A percentile compares a stretch with the other conserved stretches of the same genome.
These are phyloP conservation scores for Pseudonitzschia multiseries DNA, from an alignment of 108 stramenopile species.

Conservation along the genomic window DNA sequence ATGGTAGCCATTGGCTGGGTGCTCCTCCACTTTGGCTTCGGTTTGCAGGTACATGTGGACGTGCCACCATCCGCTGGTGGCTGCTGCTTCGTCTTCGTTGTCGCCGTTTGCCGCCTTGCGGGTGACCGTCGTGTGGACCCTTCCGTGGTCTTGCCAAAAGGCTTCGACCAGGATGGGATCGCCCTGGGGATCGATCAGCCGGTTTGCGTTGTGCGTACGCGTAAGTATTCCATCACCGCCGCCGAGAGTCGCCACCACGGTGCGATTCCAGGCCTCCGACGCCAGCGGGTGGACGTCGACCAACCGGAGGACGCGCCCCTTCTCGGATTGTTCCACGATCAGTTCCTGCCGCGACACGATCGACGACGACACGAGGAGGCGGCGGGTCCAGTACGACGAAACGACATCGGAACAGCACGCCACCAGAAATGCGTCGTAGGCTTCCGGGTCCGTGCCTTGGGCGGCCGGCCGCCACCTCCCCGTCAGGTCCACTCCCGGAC, in stretches of 20 bases:
- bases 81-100: too few relatives aligned
- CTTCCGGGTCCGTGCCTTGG: too few relatives aligned
- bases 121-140: neutral
- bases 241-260: neutral
- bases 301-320: neutral
- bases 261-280: slow-evolving; percentile 6
- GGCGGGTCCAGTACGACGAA: slow-evolving; percentile 7
- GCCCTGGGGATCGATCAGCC: neutral
- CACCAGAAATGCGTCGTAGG: neutral
- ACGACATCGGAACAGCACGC: neutral
- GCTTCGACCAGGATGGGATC: neutral
- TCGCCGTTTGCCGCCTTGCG: neutral
- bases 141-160: slow-evolving; percentile 3
- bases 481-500: neutral
- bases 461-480: neutral
- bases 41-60: neutral
- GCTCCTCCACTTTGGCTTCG: neutral
- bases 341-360: slow-evolving; percentile 5
- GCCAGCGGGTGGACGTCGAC: slow-evolving; percentile 16
- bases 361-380: neutral
- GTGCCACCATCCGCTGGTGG: neutral
- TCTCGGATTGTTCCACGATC: neutral
- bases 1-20: neutral
- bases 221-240: too few relatives aligned
- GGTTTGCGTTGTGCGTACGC: neutral